Base-by-base conservation (phyloP, 2,329 filamentous ascomycete species). In the Ophiostoma perfectum region DNA sequence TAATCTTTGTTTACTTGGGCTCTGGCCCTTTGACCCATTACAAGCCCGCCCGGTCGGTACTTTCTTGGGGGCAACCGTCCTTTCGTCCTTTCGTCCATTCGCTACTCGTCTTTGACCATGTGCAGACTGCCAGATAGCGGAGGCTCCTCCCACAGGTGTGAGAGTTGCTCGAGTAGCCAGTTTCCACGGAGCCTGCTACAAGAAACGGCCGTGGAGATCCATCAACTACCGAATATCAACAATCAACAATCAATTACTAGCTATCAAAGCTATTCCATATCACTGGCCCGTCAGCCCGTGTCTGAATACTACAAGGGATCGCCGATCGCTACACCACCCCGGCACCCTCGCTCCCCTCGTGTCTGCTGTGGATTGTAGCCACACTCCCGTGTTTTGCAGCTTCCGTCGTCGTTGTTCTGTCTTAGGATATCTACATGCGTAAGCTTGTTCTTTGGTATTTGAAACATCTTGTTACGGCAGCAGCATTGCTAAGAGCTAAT, bases 261-360 rank as follows among this genome's bases (percentile, higher is more conserved):
- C 27, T 27, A 27, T 27, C 27, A 27, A 27, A 27, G 27, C 27
- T 27, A 27, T 27, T 27, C 27, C 27, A 27, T 27, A 27, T 27
- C 27, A 2, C 27, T 27, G 27, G 27, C 27, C 27, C 27, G 27
- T 27, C 27, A 27, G 27, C 27, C 27, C 27, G 27, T 27, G 27
- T 11, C 42, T 45, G 7, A 45, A 45, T 5, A 45, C 49, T 36
- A 55, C 14, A 14, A 55, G 49, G 49, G 49, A 55, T 55, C 49
- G 49, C 49, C 49, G 49, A 55, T 55, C 49, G 49, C 49, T 55
- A 18, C n/a, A 55, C 49, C 49, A n/a, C 49, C 49, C 49, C 18
- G 18, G 49, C 49, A 9, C n/a, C 27, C 16, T 52, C 49, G 49
- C 49, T 55, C 49, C 18, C 18, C 49, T 55, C 49, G 49, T 55